Evolutionary conservation across 768 basidiomycete species (phyloP), one percentile per base, ranked within the genome.

Genomic region (Mycena vulgaris): DNA sequence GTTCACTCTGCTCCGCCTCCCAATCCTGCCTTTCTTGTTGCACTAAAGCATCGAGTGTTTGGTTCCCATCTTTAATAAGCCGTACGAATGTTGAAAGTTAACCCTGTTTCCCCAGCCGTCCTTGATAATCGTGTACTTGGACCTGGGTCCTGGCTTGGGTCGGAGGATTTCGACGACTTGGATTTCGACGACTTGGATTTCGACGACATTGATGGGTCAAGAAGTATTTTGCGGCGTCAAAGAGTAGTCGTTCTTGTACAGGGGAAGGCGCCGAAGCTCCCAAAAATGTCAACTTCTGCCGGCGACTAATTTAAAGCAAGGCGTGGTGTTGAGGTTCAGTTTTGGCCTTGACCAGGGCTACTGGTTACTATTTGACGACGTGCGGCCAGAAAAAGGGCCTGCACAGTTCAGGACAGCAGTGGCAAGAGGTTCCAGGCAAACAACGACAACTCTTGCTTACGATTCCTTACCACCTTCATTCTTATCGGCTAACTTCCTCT

Each of bases 401-500:
- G n/a, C n/a, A n/a, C n/a, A 37, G 35, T 37, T 37, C 35, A 37
- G 35, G 35, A n/a, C n/a, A n/a, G n/a, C n/a, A n/a, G n/a, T n/a
- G n/a, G n/a, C n/a, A n/a, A n/a, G 37, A 45, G n/a, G 58, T 28
- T 16, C 17, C 16, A 4, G 40, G 8, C n/a, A 42, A 30, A 59
- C 42, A 39, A 33, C 14, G 0, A 6, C 40, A 59, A 42, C 16
- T 3, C 21, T 45, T 45, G 19, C 19, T n/a, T 11, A 23, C n/a
- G n/a, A n/a, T n/a, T 23, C 42, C 5, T n/a, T 45, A 3, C 19
- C 19, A 45, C 39, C 47, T 27, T 45, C 51, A 40, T 33, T 51
- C 56, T 42, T 66, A 66, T 66, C 65, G 65, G 55, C 64, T 58
- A 39, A 37, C 19, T 27, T 57, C 31, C 27, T 49, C 47, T 37